Evolutionary conservation across 164 flowering plant species (phyloP), one percentile per base, ranked within the genome.

Genomic region (Sextonia rubra): DNA sequence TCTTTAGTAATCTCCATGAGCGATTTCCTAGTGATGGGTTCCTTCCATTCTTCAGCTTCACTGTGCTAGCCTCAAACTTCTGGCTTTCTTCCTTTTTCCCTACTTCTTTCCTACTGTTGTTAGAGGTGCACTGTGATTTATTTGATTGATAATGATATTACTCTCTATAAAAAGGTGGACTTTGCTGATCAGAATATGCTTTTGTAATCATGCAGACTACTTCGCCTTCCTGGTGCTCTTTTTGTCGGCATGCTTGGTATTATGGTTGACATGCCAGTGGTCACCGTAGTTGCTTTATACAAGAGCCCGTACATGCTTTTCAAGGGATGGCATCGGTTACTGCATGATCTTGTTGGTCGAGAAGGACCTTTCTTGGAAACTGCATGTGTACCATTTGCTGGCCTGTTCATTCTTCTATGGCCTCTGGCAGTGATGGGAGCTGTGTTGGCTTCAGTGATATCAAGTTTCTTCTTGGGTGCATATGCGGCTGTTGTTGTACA

Each of bases 351-450:
- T 52, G 85, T 92, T 27, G 97, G 98, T 47, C 88, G 98, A 12
- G 97, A 92, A 82, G 98, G 98, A 63, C 98, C 98, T 61, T 94
- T 94, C 81, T 78, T 92, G 80, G 98, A 94, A 82, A 90, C 97
- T 0, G 89, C 90, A 64, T 94, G 98, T 82, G 97, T 94, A 4
- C 98, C 98, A 48, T 86, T 94, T 81, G 98, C 98, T 7, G 98
- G 97, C 60, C 91, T 94, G 74, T 89, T 90, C 11, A 92, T 94
- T 74, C 72, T 94, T 24, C 89, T 94, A 24, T 94, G 98, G 98
- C 98, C 98, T 64, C 78, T 85, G 69, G 89, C 86, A 72, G 98
- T 94, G 71, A 80, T 65, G 66, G 95, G 92, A 29, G 90, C 97
- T 44, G 85, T 92, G 1, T 44, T 91, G 61, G 91, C 80, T 47